A percentile compares a stretch with the other conserved stretches of the same genome.
phyloP scores from a whole-genome alignment of 495 filamentous ascomycete genomes.

The Penicillium alfredii region DNA sequence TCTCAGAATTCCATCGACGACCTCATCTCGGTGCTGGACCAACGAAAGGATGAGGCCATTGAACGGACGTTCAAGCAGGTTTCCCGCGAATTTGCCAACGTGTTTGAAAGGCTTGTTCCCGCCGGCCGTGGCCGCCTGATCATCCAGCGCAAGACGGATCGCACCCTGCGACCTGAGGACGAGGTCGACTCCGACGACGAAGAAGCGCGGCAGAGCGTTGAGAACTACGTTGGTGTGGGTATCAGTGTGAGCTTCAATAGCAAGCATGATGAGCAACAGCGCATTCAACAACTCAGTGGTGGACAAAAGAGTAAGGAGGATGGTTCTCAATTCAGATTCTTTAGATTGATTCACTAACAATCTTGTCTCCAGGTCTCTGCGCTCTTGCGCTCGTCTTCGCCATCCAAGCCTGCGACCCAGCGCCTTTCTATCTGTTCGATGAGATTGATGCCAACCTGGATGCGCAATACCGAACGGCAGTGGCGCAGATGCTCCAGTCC shows the following conservation, averaged over 20 bases:
- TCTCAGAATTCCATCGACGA: conserved; percentile 82
- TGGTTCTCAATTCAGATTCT: too few relatives aligned
- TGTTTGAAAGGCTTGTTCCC: conserved; percentile 93
- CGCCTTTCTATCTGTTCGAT: conserved; percentile 98
- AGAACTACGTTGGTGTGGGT: conserved; percentile 96
- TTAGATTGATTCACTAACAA: too few relatives aligned
- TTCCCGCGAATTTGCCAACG: conserved; percentile 78
- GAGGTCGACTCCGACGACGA: conserved; percentile 63
- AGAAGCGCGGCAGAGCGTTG: conserved; percentile 60
- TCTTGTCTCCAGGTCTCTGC: conserved; percentile 62
- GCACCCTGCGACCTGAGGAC: conserved; percentile 52
- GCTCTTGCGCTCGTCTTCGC: conserved; percentile 95
- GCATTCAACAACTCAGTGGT: conserved; percentile 92
- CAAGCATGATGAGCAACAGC: conserved; percentile 95
- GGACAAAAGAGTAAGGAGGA: conserved; percentile 96
- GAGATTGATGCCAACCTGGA: conserved; percentile 99
- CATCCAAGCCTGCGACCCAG: conserved; percentile 96
- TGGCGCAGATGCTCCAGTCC: conserved; percentile 77
- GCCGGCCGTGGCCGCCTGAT: conserved; percentile 86
- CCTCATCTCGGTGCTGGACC: conserved; percentile 81
- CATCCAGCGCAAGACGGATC: conserved; percentile 86
- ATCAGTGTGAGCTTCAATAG: conserved; percentile 98
- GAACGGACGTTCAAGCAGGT: conserved; percentile 99
- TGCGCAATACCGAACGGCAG: conserved; percentile 92
- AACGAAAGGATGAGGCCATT: conserved; percentile 87